Evolutionary conservation across 371 early-diverging fungal genomes (phyloP).

Genomic region (Mucor ambiguus): DNA sequence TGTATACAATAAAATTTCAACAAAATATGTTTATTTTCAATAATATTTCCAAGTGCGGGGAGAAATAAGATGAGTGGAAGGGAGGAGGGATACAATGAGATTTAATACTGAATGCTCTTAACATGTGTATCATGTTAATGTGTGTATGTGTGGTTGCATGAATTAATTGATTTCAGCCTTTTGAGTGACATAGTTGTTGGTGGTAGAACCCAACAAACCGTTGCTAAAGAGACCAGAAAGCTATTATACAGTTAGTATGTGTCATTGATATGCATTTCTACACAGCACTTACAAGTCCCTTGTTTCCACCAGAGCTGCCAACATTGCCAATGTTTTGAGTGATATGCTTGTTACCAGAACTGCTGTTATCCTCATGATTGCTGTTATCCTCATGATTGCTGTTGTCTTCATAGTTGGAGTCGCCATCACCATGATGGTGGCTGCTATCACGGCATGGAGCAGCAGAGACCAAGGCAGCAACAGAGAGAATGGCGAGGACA

Average conservation of each 20-base stretch:
- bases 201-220: conserved; percentile 14
- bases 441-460: conserved; percentile 3
- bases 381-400: conserved; percentile 5
- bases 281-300: conserved; percentile 7
- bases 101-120: neutral
- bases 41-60: neutral
- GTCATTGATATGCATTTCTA: neutral
- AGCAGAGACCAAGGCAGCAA: conserved; percentile 15
- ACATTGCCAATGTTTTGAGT: conserved; percentile 11
- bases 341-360: conserved; percentile 9
- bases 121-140: neutral
- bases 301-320: neutral
- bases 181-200: conserved; percentile 14
- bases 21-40: conserved; percentile 6
- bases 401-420: neutral
- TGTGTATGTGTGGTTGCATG: neutral
- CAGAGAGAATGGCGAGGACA: conserved; percentile 11
- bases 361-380: conserved; percentile 9
- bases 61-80: neutral
- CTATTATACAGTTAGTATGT: neutral
- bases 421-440: neutral
- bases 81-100: neutral
- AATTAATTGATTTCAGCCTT: conserved; percentile 15
- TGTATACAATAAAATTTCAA: neutral
- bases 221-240: conserved; percentile 9